Evolutionary conservation across 176 grass and related monocot genomes (phyloP), one percentile per base, ranked within the genome.

Genomic region (Ensete ventricosum): DNA sequence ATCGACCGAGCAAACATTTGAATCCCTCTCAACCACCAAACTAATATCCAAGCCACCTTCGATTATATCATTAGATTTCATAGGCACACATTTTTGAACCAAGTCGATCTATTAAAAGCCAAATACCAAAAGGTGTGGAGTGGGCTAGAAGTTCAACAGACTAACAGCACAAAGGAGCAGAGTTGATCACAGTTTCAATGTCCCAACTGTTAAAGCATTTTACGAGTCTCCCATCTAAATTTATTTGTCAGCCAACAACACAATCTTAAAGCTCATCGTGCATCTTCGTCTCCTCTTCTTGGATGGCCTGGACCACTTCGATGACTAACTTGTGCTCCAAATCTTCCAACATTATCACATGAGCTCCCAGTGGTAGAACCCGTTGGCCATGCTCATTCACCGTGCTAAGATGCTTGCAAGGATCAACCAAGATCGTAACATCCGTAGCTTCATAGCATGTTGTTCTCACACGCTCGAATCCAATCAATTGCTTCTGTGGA

Each of bases 401-500:
- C 11, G 71, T 58, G 71, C 87, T 93, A 71, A 98, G 84, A 27
- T 81, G 75, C 72, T 87, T 93, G 83, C 94, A 98, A 14, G 94
- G 86, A 55, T 98, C 84, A 9, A 93, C 73, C 16, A 17, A 75
- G n/a, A 98, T 89, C 64, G 75, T 73, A 59, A 87, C 81, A 54
- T 79, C 64, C 19, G 82, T 79, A 57, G 82, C 60, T 73, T 73
- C 20, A 11, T 81, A 86, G 54, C 80, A 72, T 14, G 2, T 79
- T 8, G 86, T 84, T 69, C 81, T 78, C 9, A 91, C 81, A 9
- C 90, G 81, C 78, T 91, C 80, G 9, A 98, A 98, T 20, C 88
- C 86, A 72, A 94, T 76, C 82, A 98, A 58, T 52, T 98, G 95
- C 77, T 91, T 94, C 22, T 80, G 11, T 22, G 88, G 90, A 73